phyloP scores from a whole-genome alignment of 2,329 filamentous ascomycete genomes.

The Fusarium proliferatum region DNA sequence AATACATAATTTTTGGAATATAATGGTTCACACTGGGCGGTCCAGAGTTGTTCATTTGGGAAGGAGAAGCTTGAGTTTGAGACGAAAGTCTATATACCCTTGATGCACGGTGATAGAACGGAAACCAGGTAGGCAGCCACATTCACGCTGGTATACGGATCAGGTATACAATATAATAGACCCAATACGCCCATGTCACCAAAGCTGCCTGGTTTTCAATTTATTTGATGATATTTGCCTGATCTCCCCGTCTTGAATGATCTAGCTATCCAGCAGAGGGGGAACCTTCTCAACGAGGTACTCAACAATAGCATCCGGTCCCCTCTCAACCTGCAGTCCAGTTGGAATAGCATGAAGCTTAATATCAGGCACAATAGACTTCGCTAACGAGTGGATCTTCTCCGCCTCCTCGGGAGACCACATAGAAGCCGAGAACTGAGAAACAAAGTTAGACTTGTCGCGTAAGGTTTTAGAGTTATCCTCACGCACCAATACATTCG shows the following conservation, averaged over 20 bases:
- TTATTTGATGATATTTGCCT: not conserved
- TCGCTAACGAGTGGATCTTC: conserved; percentile 14
- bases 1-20: not conserved
- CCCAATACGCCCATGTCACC: accelerated
- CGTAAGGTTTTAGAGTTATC: accelerated
- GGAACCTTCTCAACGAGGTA: conserved; percentile 18
- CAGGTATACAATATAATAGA: accelerated
- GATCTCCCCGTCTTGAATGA: accelerated
- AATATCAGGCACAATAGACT: conserved; percentile 12
- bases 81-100: accelerated
- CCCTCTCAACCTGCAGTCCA: conserved; percentile 8
- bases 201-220: too few species aligned
- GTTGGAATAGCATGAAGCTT: conserved; percentile 15
- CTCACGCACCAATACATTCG: not conserved
- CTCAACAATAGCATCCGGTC: conserved; percentile 15
- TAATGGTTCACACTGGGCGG: accelerated
- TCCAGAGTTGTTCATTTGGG: accelerated
- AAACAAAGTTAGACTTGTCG: accelerated
- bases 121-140: too few species aligned
- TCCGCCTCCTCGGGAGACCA: conserved; percentile 6
- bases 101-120: not conserved
- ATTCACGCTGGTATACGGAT: accelerated
- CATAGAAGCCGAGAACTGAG: conserved; percentile 16
- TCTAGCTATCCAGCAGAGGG: conserved; percentile 8
- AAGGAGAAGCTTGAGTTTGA: not conserved